These are phyloP conservation scores for Eucalyptus rudis DNA, from an alignment of 345 rosid genomes.

Conservation along the genomic window DNA sequence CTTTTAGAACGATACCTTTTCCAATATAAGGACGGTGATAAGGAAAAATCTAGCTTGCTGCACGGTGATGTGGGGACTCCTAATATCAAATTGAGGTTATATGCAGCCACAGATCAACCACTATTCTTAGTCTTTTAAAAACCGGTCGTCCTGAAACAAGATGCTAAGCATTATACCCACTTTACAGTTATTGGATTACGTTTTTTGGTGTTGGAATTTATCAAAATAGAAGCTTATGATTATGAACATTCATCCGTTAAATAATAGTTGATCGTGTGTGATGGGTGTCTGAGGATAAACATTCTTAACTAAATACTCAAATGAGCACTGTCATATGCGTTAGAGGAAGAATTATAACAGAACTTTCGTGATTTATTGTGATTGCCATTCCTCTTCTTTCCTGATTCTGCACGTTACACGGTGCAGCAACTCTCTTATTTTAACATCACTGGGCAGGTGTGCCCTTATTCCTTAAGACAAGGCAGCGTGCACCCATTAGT, in stretches of 20 bases:
- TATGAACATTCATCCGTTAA: neutral
- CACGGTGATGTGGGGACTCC: neutral
- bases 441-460: neutral
- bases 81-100: neutral
- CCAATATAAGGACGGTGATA: neutral
- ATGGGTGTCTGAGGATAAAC: neutral
- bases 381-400: neutral
- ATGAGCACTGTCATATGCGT: neutral
- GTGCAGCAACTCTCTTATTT: neutral
- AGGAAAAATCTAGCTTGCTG: neutral
- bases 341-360: neutral
- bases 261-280: neutral
- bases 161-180: neutral
- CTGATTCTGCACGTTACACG: neutral
- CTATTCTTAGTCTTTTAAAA: neutral
- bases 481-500: neutral
- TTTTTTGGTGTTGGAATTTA: neutral
- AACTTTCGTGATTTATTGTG: neutral
- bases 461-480: neutral
- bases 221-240: neutral
- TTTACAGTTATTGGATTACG: neutral
- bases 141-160: neutral
- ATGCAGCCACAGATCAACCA: neutral
- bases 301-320: neutral
- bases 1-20: neutral